These are phyloP conservation scores for Rhododendron simsii DNA, from an alignment of 148 eudicot genomes.

Conservation along the genomic window DNA sequence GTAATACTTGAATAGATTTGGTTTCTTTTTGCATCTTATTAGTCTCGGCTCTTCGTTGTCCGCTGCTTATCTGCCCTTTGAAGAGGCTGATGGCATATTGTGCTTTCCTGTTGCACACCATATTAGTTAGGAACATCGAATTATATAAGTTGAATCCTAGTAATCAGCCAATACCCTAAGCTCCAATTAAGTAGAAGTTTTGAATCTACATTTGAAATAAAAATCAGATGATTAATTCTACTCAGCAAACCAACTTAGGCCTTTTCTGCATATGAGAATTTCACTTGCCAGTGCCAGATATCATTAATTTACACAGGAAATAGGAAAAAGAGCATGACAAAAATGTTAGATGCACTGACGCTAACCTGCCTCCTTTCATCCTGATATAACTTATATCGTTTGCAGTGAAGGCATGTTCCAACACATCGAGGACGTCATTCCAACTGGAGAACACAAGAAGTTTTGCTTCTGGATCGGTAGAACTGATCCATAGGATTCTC, in stretches of 20 bases:
- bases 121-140: neutral
- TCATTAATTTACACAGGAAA: neutral
- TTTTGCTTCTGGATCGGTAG: slow-evolving; percentile 62
- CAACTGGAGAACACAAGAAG: slow-evolving; percentile 95
- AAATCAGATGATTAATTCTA: neutral
- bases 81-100: slow-evolving; percentile 68
- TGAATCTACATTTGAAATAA: neutral
- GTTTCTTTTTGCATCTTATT: slow-evolving; percentile 20
- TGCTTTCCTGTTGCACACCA: slow-evolving; percentile 53
- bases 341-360: neutral
- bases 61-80: slow-evolving; percentile 47
- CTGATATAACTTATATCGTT: slow-evolving; percentile 67
- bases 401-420: slow-evolving; percentile 81
- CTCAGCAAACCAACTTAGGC: neutral
- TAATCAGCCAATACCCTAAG: neutral
- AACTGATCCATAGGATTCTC: slow-evolving; percentile 79
- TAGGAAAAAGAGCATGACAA: neutral
- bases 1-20: slow-evolving; percentile 58
- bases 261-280: neutral
- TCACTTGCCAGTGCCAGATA: neutral
- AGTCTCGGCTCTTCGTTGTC: slow-evolving; percentile 19
- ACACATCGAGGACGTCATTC: slow-evolving; percentile 93
- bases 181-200: neutral
- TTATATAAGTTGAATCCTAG: slow-evolving; percentile 10
- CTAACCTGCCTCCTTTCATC: slow-evolving; percentile 93